These are phyloP conservation scores for Phytophthora melonis DNA, from an alignment of 352 stramenopile genomes.

Conservation along the genomic window DNA sequence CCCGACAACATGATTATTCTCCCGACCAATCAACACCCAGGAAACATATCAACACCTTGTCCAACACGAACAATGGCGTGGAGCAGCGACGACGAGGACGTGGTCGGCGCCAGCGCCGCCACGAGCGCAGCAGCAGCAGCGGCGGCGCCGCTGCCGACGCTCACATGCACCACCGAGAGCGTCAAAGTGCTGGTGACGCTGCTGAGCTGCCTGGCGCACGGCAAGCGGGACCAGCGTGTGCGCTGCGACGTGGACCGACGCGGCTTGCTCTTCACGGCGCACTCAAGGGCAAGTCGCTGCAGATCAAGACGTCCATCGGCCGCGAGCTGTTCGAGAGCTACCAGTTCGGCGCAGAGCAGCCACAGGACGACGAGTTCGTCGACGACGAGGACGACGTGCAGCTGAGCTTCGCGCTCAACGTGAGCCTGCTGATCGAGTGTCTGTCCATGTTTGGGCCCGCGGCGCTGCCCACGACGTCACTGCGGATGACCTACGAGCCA, in stretches of 20 bases:
- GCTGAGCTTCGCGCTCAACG: constrained; percentile 79
- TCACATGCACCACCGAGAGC: constrained; percentile 71
- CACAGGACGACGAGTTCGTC: constrained; percentile 11
- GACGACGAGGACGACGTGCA: constrained; percentile 48
- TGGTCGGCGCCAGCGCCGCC: constrained; percentile 1
- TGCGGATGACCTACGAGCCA: constrained; percentile 76
- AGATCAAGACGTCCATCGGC: constrained; percentile 87
- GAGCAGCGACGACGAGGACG: constrained; percentile 37
- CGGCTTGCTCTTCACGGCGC: constrained; percentile 77
- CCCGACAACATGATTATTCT: not conserved
- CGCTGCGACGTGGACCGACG: constrained; percentile 75
- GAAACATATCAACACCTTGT: not conserved
- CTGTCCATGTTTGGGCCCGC: constrained; percentile 81
- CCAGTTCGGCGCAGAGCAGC: constrained; percentile 41
- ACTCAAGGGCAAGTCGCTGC: constrained; percentile 89
- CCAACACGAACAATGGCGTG: constrained; percentile 25
- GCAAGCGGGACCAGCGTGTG: constrained; percentile 84
- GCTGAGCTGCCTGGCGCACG: constrained; percentile 65
- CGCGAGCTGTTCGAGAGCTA: constrained; percentile 83
- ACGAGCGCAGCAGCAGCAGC: not conserved
- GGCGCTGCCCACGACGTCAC: constrained; percentile 73
- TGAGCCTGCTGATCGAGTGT: constrained; percentile 80
- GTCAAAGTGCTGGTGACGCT: constrained; percentile 83
- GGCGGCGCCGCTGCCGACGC: constrained; percentile 36
- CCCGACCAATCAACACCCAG: not conserved